Evolutionary conservation across 2,329 filamentous ascomycete species (phyloP).

Genomic region (Aspergillus intermedius): DNA sequence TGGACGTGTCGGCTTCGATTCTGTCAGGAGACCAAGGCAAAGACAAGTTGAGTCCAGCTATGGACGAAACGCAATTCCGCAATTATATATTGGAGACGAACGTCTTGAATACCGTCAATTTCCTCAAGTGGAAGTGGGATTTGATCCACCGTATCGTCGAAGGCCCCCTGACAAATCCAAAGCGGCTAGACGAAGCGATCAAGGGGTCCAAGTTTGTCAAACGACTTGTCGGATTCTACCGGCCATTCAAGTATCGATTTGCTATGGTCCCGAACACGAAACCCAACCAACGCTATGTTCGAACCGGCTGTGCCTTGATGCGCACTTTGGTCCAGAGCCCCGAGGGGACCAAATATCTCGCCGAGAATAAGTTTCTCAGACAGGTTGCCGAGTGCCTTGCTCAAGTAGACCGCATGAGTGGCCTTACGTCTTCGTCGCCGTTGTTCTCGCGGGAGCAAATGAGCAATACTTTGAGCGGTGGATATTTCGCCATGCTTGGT

Average conservation of each 20-base stretch:
- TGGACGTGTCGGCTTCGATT: conserved; percentile 40
- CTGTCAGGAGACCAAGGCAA: conserved; percentile 36
- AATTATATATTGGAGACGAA: conserved; percentile 63
- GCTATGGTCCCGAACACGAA: conserved; percentile 84
- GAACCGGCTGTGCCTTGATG: conserved; percentile 81
- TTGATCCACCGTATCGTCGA: conserved; percentile 85
- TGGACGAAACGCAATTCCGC: conserved; percentile 60
- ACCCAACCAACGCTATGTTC: conserved; percentile 88
- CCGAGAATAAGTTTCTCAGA: conserved; percentile 84
- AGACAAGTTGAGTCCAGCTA: conserved; percentile 54
- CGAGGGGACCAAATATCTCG: conserved; percentile 77
- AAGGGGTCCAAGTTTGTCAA: conserved; percentile 96
- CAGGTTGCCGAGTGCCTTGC: conserved; percentile 95
- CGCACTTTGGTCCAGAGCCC: conserved; percentile 76
- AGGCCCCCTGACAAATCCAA: conserved; percentile 82
- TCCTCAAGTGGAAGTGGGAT: conserved; percentile 96
- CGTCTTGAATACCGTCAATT: conserved; percentile 83
- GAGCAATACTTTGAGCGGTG: conserved; percentile 77
- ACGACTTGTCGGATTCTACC: conserved; percentile 85
- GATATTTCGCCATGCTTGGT: conserved; percentile 91
- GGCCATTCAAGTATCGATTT: conserved; percentile 95
- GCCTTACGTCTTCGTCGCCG: conserved; percentile 63
- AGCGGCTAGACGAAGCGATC: conserved; percentile 87
- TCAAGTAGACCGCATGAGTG: conserved; percentile 80
- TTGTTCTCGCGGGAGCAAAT: conserved; percentile 84